Percentiles rank a stretch among this genome's conserved stretches.
Conservation (phyloP, 495 filamentous ascomycete species). For the Mytilinidion resinicola region DNA sequence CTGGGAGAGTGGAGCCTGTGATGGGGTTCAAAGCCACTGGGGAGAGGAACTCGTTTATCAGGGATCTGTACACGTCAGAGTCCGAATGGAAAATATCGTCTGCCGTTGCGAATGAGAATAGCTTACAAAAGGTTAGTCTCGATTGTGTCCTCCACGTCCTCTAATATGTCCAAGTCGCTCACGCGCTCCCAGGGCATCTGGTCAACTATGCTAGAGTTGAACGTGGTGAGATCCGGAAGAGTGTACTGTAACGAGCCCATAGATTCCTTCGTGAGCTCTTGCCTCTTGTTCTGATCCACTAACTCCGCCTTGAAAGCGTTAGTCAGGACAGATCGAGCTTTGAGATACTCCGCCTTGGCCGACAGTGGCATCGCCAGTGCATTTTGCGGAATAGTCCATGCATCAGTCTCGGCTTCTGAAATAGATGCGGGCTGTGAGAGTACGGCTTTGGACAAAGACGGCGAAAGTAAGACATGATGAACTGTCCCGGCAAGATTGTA, state of each 20-base stretch:
- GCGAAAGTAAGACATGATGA: constrained; percentile 47
- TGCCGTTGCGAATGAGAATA: too few species aligned
- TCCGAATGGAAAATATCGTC: too few species aligned
- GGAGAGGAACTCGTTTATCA: constrained; percentile 51
- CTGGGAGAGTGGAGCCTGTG: constrained; percentile 51
- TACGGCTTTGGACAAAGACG: constrained; percentile 43
- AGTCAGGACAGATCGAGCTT: constrained; percentile 34
- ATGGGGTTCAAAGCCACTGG: constrained; percentile 45
- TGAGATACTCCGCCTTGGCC: constrained; percentile 32
- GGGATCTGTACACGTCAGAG: constrained; percentile 28
- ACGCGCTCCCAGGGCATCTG: constrained; percentile 57
- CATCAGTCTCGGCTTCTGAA: constrained; percentile 32
- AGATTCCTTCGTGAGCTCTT: constrained; percentile 36
- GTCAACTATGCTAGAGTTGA: constrained; percentile 53
- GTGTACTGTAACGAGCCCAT: constrained; percentile 38
- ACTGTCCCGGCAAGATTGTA: constrained; percentile 46
- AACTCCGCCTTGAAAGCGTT: constrained; percentile 38
- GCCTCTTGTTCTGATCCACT: constrained; percentile 41
- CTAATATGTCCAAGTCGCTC: constrained; percentile 30
- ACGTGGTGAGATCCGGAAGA: constrained; percentile 51
- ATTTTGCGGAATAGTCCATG: constrained; percentile 41
- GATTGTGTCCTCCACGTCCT: constrained; percentile 32
- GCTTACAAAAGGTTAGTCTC: constrained; percentile 45
- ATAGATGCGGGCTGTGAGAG: constrained; percentile 36
- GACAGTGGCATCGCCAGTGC: constrained; percentile 46